Evolutionary conservation across 805 yeast species (phyloP), one percentile per base, ranked within the genome.

Genomic region (Wickerhamiella dianesei): DNA sequence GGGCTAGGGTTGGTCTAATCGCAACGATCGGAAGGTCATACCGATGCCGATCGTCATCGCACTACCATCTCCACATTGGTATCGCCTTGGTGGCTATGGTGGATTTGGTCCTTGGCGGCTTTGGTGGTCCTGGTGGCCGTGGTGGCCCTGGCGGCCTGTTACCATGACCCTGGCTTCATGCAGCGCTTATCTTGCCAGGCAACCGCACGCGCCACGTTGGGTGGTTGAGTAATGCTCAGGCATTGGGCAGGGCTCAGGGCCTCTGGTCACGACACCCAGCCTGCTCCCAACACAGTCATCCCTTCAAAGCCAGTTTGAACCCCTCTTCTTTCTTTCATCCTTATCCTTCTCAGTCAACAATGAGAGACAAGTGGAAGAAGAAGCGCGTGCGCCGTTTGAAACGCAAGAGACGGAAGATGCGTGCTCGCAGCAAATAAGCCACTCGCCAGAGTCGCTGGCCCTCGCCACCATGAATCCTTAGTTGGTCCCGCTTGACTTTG

Each of bases 341-440:
- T 25, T 8, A 36, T n/a, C 39, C 39, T 16, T n/a, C 8, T 44
- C 20, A 13, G n/a, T 32, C 47, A 54, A 52, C 48, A 48, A 63
- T 63, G 67, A 61, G 67, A 62, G 80, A 83, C 76, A 88, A 88
- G 83, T 88, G 96, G 97, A 89, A 96, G 84, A 89, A 89, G 84
- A 89, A 89, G 95, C 89, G 97, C 88, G 94, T 83, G 75, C 88
- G 97, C 85, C 86, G 97, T 85, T 84, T 89, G 72, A 89, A 89
- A 85, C 86, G 96, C 80, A 89, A 89, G 95, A 85, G 97, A 83
- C 96, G 97, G 96, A 89, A 89, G 95, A 96, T 89, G 69, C 86
- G 97, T 85, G 97, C 97, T 76, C 87, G 97, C 85, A 85, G 95
- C 60, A 57, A 57, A 54, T 57, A 55, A 56, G 55, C 59, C 58